A percentile compares a stretch with the other conserved stretches of the same genome.
Evolutionary conservation across 106 monocot species (phyloP).

Genomic region (Agapanthus africanus): DNA sequence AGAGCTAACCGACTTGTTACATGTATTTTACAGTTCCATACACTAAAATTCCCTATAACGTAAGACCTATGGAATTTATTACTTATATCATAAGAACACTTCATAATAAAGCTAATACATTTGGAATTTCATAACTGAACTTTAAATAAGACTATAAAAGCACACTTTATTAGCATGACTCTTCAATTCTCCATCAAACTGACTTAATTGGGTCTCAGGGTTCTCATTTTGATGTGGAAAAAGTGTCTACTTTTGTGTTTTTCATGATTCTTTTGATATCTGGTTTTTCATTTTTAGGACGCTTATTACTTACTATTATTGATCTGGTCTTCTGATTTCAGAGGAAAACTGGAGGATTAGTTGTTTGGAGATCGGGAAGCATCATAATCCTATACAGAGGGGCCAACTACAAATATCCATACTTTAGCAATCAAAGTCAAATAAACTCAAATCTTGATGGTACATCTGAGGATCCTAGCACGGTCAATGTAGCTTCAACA

Average conservation of each 20-base stretch:
- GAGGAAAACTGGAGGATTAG: slow-evolving; percentile 98
- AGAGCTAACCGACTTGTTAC: no score
- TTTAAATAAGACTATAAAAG: no score
- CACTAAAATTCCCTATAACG: no score
- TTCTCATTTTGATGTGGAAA: background rate
- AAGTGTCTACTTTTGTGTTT: background rate
- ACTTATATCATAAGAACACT: no score
- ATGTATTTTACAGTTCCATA: no score
- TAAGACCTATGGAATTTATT: no score
- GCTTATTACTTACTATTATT: no score
- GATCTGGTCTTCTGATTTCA: slow-evolving; percentile 20
- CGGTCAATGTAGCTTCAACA: slow-evolving; percentile 5
- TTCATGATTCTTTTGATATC: background rate
- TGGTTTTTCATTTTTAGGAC: background rate
- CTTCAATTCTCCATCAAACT: no score
- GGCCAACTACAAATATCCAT: slow-evolving; percentile 75
- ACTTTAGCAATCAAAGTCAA: slow-evolving; percentile 32
- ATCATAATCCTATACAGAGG: slow-evolving; percentile 87
- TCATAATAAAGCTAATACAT: no score
- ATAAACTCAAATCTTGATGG: slow-evolving; percentile 6
- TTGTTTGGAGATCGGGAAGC: slow-evolving; percentile 96
- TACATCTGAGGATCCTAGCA: slow-evolving; percentile 10
- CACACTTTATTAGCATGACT: no score
- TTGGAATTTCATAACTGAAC: no score
- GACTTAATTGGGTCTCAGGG: background rate